Evolutionary conservation across 306 rosid species (phyloP).

Genomic region (Quercus mongolica): DNA sequence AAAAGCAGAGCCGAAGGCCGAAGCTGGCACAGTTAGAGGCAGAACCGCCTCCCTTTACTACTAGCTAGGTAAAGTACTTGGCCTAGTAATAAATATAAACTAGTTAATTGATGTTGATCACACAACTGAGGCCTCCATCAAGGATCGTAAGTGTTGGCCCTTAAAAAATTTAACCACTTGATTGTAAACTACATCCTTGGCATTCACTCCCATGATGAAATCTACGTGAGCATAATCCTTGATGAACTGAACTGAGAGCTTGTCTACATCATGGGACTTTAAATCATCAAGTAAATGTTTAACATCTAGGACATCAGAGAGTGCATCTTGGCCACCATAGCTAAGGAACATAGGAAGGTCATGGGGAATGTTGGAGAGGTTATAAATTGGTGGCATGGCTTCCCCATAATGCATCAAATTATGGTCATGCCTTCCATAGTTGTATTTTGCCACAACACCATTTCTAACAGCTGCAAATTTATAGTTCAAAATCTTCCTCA

Average conservation of each 20-base stretch:
- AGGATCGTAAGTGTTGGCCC: slow-evolving; percentile 23
- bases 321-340: slow-evolving; percentile 79
- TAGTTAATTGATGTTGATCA: background rate
- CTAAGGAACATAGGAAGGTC: slow-evolving; percentile 79
- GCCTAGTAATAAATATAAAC: background rate
- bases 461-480: slow-evolving; percentile 52
- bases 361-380: slow-evolving; percentile 76
- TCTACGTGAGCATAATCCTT: slow-evolving; percentile 75
- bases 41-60: background rate
- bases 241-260: slow-evolving; percentile 52
- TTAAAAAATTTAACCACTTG: slow-evolving; percentile 52
- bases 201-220: slow-evolving; percentile 66
- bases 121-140: slow-evolving; percentile 4
- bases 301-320: slow-evolving; percentile 67
- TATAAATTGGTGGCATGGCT: slow-evolving; percentile 53
- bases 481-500: background rate
- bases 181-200: slow-evolving; percentile 65
- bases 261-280: slow-evolving; percentile 60
- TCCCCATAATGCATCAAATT: slow-evolving; percentile 66
- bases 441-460: slow-evolving; percentile 59
- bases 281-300: slow-evolving; percentile 50
- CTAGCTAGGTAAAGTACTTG: background rate
- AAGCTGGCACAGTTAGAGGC: too few relatives aligned
- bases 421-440: slow-evolving; percentile 41
- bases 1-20: too few relatives aligned